These are phyloP conservation scores for Crataegus laevigata DNA, from an alignment of 306 rosid species.

Conservation along the genomic window DNA sequence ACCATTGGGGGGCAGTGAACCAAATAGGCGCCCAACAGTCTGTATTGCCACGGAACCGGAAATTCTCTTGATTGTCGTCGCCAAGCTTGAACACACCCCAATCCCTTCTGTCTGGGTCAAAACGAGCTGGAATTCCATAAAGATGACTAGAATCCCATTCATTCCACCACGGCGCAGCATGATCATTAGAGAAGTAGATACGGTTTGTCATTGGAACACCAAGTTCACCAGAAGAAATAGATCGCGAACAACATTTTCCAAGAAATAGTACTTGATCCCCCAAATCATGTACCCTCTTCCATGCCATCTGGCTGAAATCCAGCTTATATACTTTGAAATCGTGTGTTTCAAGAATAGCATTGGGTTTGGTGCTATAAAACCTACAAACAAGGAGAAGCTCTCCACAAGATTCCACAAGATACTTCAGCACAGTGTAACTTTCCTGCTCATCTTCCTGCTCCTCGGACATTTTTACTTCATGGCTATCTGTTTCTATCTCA, in stretches of 20 bases:
- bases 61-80: neutral
- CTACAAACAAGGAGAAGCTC: conserved; percentile 51
- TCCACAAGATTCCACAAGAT: conserved; percentile 50
- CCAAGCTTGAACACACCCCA: conserved; percentile 45
- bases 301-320: conserved; percentile 25
- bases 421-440: conserved; percentile 23
- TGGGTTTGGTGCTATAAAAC: conserved; percentile 25
- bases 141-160: conserved; percentile 58
- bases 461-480: conserved; percentile 31
- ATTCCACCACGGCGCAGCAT: conserved; percentile 9
- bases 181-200: conserved; percentile 17
- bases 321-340: conserved; percentile 36
- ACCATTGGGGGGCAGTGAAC: conserved; percentile 59
- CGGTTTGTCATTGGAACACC: conserved; percentile 30
- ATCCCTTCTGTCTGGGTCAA: conserved; percentile 30
- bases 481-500: conserved; percentile 27
- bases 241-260: conserved; percentile 54
- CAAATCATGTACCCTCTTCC: conserved; percentile 32
- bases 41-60: conserved; percentile 28
- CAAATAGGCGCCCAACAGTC: conserved; percentile 45
- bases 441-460: neutral
- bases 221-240: conserved; percentile 33
- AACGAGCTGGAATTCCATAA: conserved; percentile 25
- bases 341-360: conserved; percentile 27
- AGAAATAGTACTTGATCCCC: conserved; percentile 34